Evolutionary conservation across 192 early-diverging fungal species (phyloP).

Genomic region (Entomortierella parvispora): DNA sequence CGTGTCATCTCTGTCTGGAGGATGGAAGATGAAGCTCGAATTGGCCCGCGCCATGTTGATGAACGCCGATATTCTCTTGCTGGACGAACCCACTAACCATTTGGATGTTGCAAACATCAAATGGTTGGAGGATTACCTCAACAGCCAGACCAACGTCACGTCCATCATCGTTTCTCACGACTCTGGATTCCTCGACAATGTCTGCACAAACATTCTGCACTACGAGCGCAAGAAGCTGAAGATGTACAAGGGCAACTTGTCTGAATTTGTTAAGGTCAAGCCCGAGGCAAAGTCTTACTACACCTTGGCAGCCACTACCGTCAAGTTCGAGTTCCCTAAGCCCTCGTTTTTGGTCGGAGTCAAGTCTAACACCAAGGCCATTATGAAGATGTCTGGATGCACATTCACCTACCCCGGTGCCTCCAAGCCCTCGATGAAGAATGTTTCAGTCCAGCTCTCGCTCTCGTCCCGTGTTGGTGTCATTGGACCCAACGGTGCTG

Average conservation of each 20-base stretch:
- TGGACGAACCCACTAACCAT: conserved; percentile 91
- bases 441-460: conserved; percentile 71
- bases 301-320: conserved; percentile 68
- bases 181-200: conserved; percentile 83
- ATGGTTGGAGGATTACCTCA: conserved; percentile 79
- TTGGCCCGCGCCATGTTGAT: conserved; percentile 88
- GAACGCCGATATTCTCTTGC: conserved; percentile 85
- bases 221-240: conserved; percentile 87
- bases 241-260: conserved; percentile 80
- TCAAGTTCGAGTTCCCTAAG: conserved; percentile 79
- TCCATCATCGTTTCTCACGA: conserved; percentile 89
- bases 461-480: conserved; percentile 82
- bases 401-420: conserved; percentile 78
- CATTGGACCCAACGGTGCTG: conserved; percentile 69
- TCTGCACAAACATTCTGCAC: conserved; percentile 87
- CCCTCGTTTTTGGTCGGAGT: conserved; percentile 79
- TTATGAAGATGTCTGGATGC: conserved; percentile 78
- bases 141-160: conserved; percentile 76
- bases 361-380: conserved; percentile 78
- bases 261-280: conserved; percentile 80
- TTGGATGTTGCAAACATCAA: conserved; percentile 76
- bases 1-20: conserved; percentile 81
- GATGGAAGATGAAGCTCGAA: conserved; percentile 93
- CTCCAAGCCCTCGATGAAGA: conserved; percentile 64
- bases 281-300: conserved; percentile 86